Evolutionary conservation across 2,329 filamentous ascomycete species (phyloP), one percentile per base, ranked within the genome.

Genomic region (Fusarium sacchari): DNA sequence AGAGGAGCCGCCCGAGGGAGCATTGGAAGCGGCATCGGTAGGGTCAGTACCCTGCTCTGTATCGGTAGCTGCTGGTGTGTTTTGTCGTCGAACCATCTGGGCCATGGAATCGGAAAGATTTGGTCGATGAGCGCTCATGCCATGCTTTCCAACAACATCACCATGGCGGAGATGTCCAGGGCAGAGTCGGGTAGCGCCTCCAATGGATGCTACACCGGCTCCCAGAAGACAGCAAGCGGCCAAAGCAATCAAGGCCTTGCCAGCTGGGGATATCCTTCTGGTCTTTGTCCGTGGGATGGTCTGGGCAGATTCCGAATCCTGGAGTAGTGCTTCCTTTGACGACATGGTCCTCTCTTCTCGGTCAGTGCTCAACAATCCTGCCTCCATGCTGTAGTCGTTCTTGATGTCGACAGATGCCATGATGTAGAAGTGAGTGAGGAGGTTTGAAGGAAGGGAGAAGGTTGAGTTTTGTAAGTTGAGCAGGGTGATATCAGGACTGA

Each of bases 81-180:
- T 79, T 71, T 83, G 88, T 71, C 92, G 88, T 81, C 89, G 90
- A 42, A 89, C 92, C 64, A 94, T 82, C 64, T 90, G 88, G 62
- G 92, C 86, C 71, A 94, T 84, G 65, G 88, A 64, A 24, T 77
- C 71, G 43, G 76, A 77, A 47, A 77, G 55, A 62, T 77, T 76
- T 65, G 73, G 72, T 56, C 58, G 72, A 67, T 77, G 73, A 39
- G 71, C 60, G 49, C 52, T 74, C 63, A 77, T 68, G 55, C 67
- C 73, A 52, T 77, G 71, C 63, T 78, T 77, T 49, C 69, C 68
- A 32, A 66, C 28, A 28, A 67, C 28, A 28, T 72, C 67, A n/a
- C 64, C 64, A 65, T 78, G 75, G 20, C 74, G 75, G 11, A 78
- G 67, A 52, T 78, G 77, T 22, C 76, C 75, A 40, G 77, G 76